Evolutionary conservation across 2,329 filamentous ascomycete species (phyloP).

Genomic region (Fusarium musae): DNA sequence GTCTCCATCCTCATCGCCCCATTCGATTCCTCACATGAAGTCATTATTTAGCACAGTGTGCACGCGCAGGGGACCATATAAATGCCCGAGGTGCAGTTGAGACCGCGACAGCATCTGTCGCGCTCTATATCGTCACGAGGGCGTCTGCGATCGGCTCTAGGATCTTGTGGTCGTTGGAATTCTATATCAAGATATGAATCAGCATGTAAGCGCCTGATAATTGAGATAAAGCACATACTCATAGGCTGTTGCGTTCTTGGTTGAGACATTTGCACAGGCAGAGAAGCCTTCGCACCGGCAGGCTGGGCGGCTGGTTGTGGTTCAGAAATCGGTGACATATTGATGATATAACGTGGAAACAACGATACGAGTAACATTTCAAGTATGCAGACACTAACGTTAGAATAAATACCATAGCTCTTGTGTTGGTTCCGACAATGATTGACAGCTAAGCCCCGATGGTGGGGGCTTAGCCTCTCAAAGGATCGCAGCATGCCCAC

Average conservation of each 20-base stretch:
- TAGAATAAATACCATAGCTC: background rate
- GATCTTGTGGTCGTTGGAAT: background rate
- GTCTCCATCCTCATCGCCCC: rapidly evolving
- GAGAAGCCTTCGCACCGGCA: background rate
- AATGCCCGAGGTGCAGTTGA: background rate
- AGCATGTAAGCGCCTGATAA: rapidly evolving
- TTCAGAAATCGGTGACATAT: background rate
- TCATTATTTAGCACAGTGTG: background rate
- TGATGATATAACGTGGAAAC: background rate
- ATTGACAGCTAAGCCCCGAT: background rate
- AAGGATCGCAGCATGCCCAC: background rate
- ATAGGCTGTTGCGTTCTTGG: background rate
- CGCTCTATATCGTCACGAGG: background rate
- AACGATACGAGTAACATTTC: rapidly evolving
- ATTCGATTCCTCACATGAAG: background rate
- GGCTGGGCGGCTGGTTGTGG: background rate
- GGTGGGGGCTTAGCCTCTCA: background rate
- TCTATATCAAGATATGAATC: rapidly evolving
- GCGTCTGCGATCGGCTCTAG: background rate
- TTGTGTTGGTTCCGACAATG: background rate
- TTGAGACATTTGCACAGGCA: background rate
- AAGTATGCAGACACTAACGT: background rate
- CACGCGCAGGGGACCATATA: background rate
- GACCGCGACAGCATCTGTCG: background rate
- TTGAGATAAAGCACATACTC: background rate